These are phyloP conservation scores for Penicillium digitatum DNA, from an alignment of 2,329 filamentous ascomycete genomes.

Conservation along the genomic window DNA sequence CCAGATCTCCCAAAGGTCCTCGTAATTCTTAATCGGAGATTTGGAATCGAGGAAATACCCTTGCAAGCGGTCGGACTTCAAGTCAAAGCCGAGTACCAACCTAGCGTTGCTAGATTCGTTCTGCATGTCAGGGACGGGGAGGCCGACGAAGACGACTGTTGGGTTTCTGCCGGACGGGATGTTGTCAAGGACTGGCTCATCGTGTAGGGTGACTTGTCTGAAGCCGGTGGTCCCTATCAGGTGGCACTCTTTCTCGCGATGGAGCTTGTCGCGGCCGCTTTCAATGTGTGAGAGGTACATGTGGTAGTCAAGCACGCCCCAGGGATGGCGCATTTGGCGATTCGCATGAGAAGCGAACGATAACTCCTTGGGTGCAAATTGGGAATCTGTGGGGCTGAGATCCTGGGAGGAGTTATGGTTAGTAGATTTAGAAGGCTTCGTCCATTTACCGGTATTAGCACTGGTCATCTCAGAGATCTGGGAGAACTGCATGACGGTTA, in stretches of 20 bases:
- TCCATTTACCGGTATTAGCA: neutral
- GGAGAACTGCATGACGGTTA: neutral
- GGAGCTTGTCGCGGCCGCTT: slow-evolving; percentile 12
- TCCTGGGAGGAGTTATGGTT: neutral
- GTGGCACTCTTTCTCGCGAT: slow-evolving; percentile 22
- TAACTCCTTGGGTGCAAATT: neutral
- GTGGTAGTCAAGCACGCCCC: slow-evolving; percentile 33
- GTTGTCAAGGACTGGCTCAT: slow-evolving; percentile 16
- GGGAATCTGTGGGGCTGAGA: neutral
- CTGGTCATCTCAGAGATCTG: neutral
- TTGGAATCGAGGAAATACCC: slow-evolving; percentile 27
- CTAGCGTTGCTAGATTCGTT: slow-evolving; percentile 17
- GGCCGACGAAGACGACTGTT: slow-evolving; percentile 4
- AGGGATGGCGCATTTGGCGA: slow-evolving; percentile 22
- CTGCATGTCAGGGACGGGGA: slow-evolving; percentile 23
- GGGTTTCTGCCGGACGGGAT: neutral
- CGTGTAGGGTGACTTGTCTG: slow-evolving; percentile 17
- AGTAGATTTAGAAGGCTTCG: neutral
- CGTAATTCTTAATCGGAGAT: slow-evolving; percentile 23
- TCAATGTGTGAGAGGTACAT: slow-evolving; percentile 31
- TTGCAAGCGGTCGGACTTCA: slow-evolving; percentile 18
- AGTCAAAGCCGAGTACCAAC: slow-evolving; percentile 32
- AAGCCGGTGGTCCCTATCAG: slow-evolving; percentile 28
- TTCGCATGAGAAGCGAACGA: neutral
- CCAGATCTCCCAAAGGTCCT: slow-evolving; percentile 23